phyloP scores from a whole-genome alignment of 495 filamentous ascomycete species.

The Articulospora tetracladia region DNA sequence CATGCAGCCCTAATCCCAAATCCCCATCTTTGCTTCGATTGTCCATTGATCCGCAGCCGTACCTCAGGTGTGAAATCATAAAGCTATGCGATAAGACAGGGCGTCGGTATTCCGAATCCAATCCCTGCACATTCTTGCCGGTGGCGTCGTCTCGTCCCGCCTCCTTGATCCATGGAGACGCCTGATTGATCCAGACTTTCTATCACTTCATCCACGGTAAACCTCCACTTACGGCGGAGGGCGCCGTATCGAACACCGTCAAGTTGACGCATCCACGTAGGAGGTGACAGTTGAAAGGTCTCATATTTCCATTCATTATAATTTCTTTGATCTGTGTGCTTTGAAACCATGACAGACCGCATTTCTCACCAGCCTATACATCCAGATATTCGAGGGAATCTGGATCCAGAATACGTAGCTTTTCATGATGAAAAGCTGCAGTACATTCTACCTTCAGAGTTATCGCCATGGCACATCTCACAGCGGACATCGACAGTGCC shows the following conservation, averaged over 20 bases:
- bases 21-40: neutral
- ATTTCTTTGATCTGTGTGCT: neutral
- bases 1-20: too few relatives aligned
- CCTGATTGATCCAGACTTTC: too few relatives aligned
- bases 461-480: constrained; percentile 3
- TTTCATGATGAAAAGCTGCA: constrained; percentile 22
- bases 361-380: constrained; percentile 19
- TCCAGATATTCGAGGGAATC: constrained; percentile 9
- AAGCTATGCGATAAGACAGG: neutral
- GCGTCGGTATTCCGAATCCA: neutral
- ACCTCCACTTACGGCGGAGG: too few relatives aligned
- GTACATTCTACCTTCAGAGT: constrained; percentile 14
- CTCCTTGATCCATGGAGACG: too few relatives aligned
- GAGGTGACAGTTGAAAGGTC: too few relatives aligned
- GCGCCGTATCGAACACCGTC: too few relatives aligned
- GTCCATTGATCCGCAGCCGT: neutral
- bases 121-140: too few relatives aligned
- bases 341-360: neutral
- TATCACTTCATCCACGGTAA: too few relatives aligned
- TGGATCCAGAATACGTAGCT: constrained; percentile 21
- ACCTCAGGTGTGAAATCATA: too few relatives aligned
- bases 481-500: neutral
- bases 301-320: too few relatives aligned
- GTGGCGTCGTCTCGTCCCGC: too few relatives aligned
- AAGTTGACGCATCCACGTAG: too few relatives aligned